phyloP scores from a whole-genome alignment of 1,284 basidiomycete species.

The Papiliotrema fonsecae region DNA sequence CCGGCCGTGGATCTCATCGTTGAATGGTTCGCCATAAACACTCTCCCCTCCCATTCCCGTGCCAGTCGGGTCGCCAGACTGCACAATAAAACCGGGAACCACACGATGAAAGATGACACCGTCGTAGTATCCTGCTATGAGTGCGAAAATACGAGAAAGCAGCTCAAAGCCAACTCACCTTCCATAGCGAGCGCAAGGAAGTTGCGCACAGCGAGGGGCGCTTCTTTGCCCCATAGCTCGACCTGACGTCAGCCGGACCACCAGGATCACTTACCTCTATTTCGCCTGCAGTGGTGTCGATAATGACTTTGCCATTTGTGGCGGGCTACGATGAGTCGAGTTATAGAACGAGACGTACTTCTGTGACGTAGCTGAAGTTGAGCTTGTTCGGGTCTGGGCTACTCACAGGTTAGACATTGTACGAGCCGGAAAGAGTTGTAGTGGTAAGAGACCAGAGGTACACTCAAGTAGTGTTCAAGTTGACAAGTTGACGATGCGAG shows the following conservation, averaged over 20 bases:
- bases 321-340: constrained; percentile 44
- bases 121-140: constrained; percentile 80
- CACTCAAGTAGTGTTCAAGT: too few species aligned
- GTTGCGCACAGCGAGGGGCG: constrained; percentile 89
- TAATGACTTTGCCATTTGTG: constrained; percentile 76
- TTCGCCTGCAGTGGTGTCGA: constrained; percentile 86
- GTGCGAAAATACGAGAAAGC: constrained; percentile 5
- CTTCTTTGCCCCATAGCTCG: constrained; percentile 93
- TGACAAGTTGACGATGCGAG: neutral
- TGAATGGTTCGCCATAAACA: constrained; percentile 85
- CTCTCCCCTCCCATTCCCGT: constrained; percentile 88
- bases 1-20: constrained; percentile 90
- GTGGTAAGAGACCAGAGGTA: neutral
- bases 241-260: constrained; percentile 49
- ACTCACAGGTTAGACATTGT: constrained; percentile 40
- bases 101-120: constrained; percentile 87
- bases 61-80: constrained; percentile 91
- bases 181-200: constrained; percentile 86
- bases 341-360: constrained; percentile 20
- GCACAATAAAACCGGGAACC: constrained; percentile 76
- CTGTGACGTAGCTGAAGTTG: constrained; percentile 38
- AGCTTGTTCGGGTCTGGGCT: neutral
- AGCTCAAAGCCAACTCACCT: constrained; percentile 54
- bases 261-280: constrained; percentile 56
- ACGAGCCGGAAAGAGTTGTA: neutral